Percentiles rank a stretch among this genome's conserved stretches.
These are phyloP conservation scores for Ophiosphaerella herpotricha DNA, from an alignment of 2,329 filamentous ascomycete species.

Conservation along the genomic window DNA sequence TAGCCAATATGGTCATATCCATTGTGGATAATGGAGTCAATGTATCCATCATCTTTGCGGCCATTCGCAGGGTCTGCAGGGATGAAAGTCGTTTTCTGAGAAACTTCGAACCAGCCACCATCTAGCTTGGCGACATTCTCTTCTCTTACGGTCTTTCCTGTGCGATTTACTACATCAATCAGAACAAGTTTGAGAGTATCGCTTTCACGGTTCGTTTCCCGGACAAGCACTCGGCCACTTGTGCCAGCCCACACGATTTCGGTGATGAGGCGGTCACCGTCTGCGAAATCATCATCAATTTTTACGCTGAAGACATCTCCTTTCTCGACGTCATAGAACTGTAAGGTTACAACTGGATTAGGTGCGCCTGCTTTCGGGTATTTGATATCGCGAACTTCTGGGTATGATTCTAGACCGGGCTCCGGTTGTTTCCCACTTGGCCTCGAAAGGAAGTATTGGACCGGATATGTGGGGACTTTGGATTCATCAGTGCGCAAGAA, in stretches of 20 bases:
- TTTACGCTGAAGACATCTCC: constrained; percentile 79
- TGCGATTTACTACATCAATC: constrained; percentile 74
- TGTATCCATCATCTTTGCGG: constrained; percentile 82
- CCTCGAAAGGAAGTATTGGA: constrained; percentile 89
- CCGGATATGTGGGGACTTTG: constrained; percentile 84
- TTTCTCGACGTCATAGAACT: constrained; percentile 84
- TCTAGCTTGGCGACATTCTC: constrained; percentile 83
- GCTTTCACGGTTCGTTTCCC: constrained; percentile 92
- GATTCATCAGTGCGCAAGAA: constrained; percentile 95
- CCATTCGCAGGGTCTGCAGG: constrained; percentile 80
- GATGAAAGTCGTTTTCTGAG: constrained; percentile 81
- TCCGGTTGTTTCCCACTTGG: constrained; percentile 74
- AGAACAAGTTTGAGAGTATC: constrained; percentile 87
- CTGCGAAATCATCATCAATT: constrained; percentile 75
- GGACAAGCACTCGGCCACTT: constrained; percentile 76
- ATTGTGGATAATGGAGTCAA: constrained; percentile 86
- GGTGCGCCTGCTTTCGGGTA: constrained; percentile 95
- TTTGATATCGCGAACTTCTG: constrained; percentile 89
- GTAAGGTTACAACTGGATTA: constrained; percentile 85
- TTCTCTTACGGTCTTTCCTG: constrained; percentile 77
- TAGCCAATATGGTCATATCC: constrained; percentile 92
- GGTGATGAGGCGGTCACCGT: constrained; percentile 86
- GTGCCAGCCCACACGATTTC: constrained; percentile 87
- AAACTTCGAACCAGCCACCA: constrained; percentile 96
- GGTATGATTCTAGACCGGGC: constrained; percentile 82